Evolutionary conservation across 805 yeast species (phyloP).

Genomic region (Nakazawaea pomicola): DNA sequence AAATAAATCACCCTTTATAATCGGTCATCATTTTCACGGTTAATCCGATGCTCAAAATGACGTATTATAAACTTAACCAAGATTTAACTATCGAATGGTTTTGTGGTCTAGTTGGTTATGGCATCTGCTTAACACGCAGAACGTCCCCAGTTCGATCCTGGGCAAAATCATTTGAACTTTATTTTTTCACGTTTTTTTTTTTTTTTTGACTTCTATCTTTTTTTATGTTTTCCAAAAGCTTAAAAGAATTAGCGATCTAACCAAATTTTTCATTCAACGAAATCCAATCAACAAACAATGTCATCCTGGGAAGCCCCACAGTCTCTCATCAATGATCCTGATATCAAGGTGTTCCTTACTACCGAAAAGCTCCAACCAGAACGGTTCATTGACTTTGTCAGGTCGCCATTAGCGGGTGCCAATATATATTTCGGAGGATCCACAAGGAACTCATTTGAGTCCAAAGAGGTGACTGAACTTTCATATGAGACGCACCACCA

Average conservation of each 20-base stretch:
- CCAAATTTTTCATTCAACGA: too few species aligned
- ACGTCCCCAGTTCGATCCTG: slow-evolving; percentile 99
- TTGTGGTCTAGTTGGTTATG: slow-evolving; percentile 99
- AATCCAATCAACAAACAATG: neutral
- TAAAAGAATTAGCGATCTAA: too few species aligned
- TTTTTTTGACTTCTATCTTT: too few species aligned
- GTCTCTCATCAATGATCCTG: neutral
- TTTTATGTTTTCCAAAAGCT: neutral
- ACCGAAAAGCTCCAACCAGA: slow-evolving; percentile 15
- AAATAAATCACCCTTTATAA: too few species aligned
- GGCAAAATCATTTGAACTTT: slow-evolving; percentile 75
- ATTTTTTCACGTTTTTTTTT: slow-evolving; percentile 20
- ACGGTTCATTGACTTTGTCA: slow-evolving; percentile 32
- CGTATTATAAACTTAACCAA: neutral
- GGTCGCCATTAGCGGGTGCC: slow-evolving; percentile 40
- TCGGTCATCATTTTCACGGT: too few species aligned
- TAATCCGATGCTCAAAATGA: too few species aligned
- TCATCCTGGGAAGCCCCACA: slow-evolving; percentile 3
- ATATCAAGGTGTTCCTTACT: slow-evolving; percentile 22
- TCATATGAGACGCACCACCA: slow-evolving; percentile 41
- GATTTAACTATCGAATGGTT: slow-evolving; percentile 41
- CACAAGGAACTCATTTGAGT: slow-evolving; percentile 40
- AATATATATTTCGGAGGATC: slow-evolving; percentile 45
- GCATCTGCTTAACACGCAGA: slow-evolving; percentile 99
- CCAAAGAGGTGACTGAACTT: slow-evolving; percentile 32